Evolutionary conservation across 768 basidiomycete genomes (phyloP).

Genomic region (Trametes villosa): DNA sequence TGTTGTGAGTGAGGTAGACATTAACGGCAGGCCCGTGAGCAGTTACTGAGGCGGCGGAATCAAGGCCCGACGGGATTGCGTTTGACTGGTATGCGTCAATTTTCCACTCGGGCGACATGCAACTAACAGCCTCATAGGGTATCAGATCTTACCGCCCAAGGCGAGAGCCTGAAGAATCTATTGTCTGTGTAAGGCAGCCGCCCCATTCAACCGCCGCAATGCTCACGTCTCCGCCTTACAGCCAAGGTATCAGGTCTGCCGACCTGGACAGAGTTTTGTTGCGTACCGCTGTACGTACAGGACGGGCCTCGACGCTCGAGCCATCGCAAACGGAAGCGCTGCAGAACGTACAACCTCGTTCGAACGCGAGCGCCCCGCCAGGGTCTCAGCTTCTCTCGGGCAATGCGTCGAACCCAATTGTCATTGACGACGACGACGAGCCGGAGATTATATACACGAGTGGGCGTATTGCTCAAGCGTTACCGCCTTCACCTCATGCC

Average conservation of each 20-base stretch:
- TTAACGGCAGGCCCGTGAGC: not conserved
- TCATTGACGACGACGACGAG: conserved; percentile 17
- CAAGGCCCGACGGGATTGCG: conserved; percentile 22
- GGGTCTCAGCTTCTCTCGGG: not conserved
- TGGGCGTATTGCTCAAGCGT: not conserved
- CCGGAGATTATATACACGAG: not conserved
- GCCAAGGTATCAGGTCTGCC: conserved; percentile 17
- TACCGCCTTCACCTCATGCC: not conserved
- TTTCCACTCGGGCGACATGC: too few relatives aligned
- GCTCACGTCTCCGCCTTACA: not conserved
- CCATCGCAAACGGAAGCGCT: not conserved
- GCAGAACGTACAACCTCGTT: not conserved
- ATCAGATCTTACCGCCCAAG: conserved; percentile 15
- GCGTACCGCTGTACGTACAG: not conserved
- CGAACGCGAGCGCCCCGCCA: not conserved
- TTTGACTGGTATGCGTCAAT: conserved; percentile 25
- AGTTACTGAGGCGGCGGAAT: not conserved
- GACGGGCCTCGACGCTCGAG: not conserved
- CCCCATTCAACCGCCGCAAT: too few relatives aligned
- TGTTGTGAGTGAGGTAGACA: conserved; percentile 19
- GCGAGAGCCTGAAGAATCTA: conserved; percentile 10
- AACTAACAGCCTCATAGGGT: conserved; percentile 1
- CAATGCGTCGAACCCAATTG: conserved; percentile 10
- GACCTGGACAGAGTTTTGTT: conserved; percentile 20
- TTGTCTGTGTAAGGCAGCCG: conserved; percentile 18